phyloP scores from a whole-genome alignment of 2,329 filamentous ascomycete genomes.

The Chaetothyriales sp. region DNA sequence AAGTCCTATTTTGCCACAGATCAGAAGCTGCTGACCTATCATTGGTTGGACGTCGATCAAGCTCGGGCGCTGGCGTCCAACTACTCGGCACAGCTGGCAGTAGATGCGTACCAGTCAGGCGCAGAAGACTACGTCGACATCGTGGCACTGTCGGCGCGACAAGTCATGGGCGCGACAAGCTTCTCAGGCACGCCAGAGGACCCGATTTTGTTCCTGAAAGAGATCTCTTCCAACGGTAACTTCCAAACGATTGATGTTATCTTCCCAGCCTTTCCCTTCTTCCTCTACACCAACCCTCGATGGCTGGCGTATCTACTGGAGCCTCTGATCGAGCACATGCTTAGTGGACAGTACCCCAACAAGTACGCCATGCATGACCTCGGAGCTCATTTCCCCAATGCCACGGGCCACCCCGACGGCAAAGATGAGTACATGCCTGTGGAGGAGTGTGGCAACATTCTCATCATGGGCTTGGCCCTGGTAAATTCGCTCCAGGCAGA shows the following conservation, averaged over 20 bases:
- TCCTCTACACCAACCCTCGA: slow-evolving; percentile 68
- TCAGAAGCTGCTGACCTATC: slow-evolving; percentile 55
- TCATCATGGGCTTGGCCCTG: slow-evolving; percentile 68
- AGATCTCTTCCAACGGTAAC: slow-evolving; percentile 76
- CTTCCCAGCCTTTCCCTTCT: slow-evolving; percentile 75
- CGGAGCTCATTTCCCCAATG: slow-evolving; percentile 58
- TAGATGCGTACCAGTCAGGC: slow-evolving; percentile 60
- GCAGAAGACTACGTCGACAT: slow-evolving; percentile 65
- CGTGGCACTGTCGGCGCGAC: slow-evolving; percentile 61
- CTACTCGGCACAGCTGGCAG: slow-evolving; percentile 57
- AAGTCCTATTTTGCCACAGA: slow-evolving; percentile 55
- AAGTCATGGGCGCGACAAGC: slow-evolving; percentile 65
- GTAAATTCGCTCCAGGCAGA: slow-evolving; percentile 49
- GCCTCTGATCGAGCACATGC: slow-evolving; percentile 66
- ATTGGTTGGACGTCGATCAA: slow-evolving; percentile 59
- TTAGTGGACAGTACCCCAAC: slow-evolving; percentile 73
- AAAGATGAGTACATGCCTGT: slow-evolving; percentile 63
- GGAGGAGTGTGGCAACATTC: slow-evolving; percentile 68
- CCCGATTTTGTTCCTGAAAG: slow-evolving; percentile 67
- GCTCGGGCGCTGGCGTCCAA: slow-evolving; percentile 53
- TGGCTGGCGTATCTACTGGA: slow-evolving; percentile 71
- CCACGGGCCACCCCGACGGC: slow-evolving; percentile 59
- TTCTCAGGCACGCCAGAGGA: slow-evolving; percentile 58
- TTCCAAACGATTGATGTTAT: slow-evolving; percentile 80
- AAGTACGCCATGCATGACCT: slow-evolving; percentile 68